Base-by-base conservation (phyloP, 1,284 basidiomycete genomes). In the Afroboletus lepidellus region DNA sequence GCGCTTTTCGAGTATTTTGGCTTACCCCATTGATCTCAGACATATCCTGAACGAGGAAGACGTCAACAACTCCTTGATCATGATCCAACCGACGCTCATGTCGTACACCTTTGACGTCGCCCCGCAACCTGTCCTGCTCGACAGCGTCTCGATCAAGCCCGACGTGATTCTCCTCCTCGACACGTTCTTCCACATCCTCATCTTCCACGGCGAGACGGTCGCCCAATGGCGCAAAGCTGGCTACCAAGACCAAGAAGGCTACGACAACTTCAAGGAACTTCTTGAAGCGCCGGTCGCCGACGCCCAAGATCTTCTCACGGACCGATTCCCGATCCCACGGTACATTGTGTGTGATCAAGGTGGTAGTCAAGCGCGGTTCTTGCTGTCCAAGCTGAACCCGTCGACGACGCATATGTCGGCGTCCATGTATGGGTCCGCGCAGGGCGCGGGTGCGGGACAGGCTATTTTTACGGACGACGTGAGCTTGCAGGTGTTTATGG, bases 61-160 rank as follows among this genome's bases (percentile, higher is more conserved):
- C 69, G 96, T 98, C 64, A 99, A 99, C 81, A 98, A 98, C 73
- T 98, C 95, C 36, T 75, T 99, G 56, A 97, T 99, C 74, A 98
- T 98, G 95, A 99, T 99, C 55, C 97, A 99, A 72, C 97, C 97
- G 2, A 99, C 97, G 12, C 82, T 99, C 53, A 98, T 99, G 96
- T 96, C 94, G 8, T 99, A 99, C 74, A 91, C 91, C 13, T 93
- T 99, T 68, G 97, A 99, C 67, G 77, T 77, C 2, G 81, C 86
- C 15, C 90, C 97, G 23, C 91, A 95, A 63, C 97, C 97, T 8
- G 96, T 99, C 34, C 78, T 99, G 30, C 85, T 99, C 44, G 97
- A 99, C 77, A 96, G 92, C 54, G 89, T 99, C 32, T 98, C 95
- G 45, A 98, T 99, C 76, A 94, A 96, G 70, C 90, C 92, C 43